Base-by-base conservation (phyloP, 345 rosid genomes). In the Stellera chamaejasme region DNA sequence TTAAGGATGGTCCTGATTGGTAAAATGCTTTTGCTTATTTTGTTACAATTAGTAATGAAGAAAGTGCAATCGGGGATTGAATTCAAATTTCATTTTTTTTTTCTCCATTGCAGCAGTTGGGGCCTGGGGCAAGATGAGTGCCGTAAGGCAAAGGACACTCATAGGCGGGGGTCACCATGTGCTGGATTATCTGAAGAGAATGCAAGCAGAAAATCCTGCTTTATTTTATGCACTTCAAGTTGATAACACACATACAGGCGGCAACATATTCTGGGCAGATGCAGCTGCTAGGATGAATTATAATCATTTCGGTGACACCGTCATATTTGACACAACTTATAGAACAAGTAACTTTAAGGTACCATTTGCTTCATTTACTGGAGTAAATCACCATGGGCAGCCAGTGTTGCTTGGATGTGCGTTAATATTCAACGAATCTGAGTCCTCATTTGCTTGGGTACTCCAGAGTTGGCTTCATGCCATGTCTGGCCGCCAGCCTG, bases 361-460 rank as follows among this genome's bases (percentile, higher is more conserved):
- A 13, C 96, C 96, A 0, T 79, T 87, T 64, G 92, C 81, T 27
- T 80, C 96, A 2, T 82, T 87, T 53, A 74, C 83, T 0, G 96
- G 96, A 43, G 23, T 82, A 47, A 87, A 87, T 65, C 89, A 87
- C 67, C 96, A 87, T 27, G 84, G 82, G 8, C 89, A 80, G 49
- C 92, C 96, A 5, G 76, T 82, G 51, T 72, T 87, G 68, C 79
- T 87, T 46, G 96, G 96, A 3, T 80, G 82, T 61, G 96, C 85
- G 11, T 57, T 87, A 52, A 55, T 87, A 45, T 54, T 78, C 46
- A 79, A 77, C 58, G 89, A 87, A 50, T 78, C 89, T 0, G 83
- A 82, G 59, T 72, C 87, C 56, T 82, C 85, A 5, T 78, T 84
- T 57, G 46, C 65, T 12, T 87, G 96, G 92, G 72, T 87, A 32